Percentiles rank a stretch among this genome's conserved stretches.
Evolutionary conservation across 202 grass and related monocot species (phyloP).

Genomic region (Schoenoplectus tabernaemontani): DNA sequence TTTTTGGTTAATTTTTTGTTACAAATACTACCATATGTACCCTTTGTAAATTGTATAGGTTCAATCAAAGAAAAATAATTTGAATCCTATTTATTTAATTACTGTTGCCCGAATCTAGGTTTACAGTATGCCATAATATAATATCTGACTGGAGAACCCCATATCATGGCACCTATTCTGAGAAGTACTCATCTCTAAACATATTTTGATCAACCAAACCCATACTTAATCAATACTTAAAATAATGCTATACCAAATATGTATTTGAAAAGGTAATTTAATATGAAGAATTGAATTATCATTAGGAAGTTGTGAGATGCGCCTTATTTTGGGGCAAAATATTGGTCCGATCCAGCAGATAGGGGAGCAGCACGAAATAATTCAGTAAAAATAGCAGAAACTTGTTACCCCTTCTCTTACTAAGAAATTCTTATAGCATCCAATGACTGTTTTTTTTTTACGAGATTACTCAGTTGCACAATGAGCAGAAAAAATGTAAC

Average conservation of each 20-base stretch:
- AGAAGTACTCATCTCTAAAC: neutral
- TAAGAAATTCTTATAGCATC: neutral
- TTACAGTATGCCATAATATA: neutral
- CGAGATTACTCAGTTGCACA: no score
- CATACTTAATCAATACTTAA: neutral
- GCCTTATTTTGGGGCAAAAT: neutral
- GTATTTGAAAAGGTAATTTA: neutral
- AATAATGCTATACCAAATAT: neutral
- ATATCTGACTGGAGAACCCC: neutral
- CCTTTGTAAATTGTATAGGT: constrained; percentile 20
- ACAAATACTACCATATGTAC: neutral
- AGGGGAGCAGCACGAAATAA: no score
- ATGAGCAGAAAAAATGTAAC: no score
- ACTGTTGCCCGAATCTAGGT: neutral
- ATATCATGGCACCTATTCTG: neutral
- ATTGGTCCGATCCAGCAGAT: no score
- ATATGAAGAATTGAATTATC: neutral
- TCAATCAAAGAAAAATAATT: constrained; percentile 1
- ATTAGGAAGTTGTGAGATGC: neutral
- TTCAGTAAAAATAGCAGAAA: no score
- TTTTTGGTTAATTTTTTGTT: neutral
- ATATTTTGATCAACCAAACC: neutral
- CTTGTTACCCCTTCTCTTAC: no score
- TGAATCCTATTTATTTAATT: neutral
- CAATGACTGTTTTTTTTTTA: neutral